Conservation (phyloP, 305 asterid genomes). For the Rubia balearica region DNA sequence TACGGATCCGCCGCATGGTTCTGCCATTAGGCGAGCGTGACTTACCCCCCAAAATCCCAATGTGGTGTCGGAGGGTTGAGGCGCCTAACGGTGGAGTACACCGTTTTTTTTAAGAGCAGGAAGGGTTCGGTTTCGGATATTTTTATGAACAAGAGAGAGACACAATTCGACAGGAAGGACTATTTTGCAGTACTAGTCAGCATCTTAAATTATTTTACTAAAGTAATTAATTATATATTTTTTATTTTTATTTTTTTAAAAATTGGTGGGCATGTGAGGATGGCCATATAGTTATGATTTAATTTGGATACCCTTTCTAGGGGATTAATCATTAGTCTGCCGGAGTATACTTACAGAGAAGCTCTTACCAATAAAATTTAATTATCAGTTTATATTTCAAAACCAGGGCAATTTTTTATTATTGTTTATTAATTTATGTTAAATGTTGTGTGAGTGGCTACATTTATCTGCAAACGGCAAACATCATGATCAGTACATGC, state of each 20-base stretch:
- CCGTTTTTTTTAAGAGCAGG: too few relatives aligned
- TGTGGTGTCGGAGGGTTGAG: too few relatives aligned
- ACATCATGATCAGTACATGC: neutral
- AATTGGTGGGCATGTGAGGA: neutral
- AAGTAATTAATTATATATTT: neutral
- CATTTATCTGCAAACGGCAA: neutral
- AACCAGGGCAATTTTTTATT: too few relatives aligned
- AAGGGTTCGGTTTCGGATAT: conserved; percentile 1
- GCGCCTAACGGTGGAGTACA: too few relatives aligned
- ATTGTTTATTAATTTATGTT: too few relatives aligned
- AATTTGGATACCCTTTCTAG: neutral
- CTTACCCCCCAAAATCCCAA: too few relatives aligned
- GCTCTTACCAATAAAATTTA: neutral
- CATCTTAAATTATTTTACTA: neutral
- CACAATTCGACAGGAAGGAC: conserved; percentile 3
- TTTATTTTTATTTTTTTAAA: too few relatives aligned
- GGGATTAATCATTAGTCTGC: neutral
- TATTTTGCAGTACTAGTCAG: neutral
- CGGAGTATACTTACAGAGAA: neutral
- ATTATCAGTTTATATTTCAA: too few relatives aligned
- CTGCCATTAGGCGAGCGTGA: too few relatives aligned
- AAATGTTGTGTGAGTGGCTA: neutral
- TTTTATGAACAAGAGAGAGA: neutral
- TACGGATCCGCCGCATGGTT: too few relatives aligned
- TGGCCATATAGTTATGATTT: neutral